Evolutionary conservation across 306 rosid species (phyloP), one percentile per base, ranked within the genome.

Genomic region (Erythrophleum fordii): DNA sequence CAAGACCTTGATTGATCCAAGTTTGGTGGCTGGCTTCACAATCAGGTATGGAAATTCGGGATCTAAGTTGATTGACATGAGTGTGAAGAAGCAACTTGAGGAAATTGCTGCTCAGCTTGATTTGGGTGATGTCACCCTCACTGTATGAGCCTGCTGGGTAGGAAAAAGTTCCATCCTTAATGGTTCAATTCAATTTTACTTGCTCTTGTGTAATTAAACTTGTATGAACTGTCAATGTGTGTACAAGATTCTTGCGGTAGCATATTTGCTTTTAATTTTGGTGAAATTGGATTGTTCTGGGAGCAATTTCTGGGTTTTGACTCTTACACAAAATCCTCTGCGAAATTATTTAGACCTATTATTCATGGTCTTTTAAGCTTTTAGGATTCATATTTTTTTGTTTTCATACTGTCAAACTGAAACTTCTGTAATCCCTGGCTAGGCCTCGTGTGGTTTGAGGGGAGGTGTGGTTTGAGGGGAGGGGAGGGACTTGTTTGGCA

Each of bases 91-190:
- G 81, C 97, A 95, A 80, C 87, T 95, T 0, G 96, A 93, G 79
- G 99, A 95, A n/a, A 93, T 95, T 62, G 97, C 97, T 82, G 86
- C 90, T 65, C 93, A 95, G 87, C 84, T 95, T 61, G 97, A 93
- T 58, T 77, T 93, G 83, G 91, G 92, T 41, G 97, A 91, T 52
- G 83, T 95, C 72, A 37, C 74, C 58, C 89, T 95, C 42, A 31
- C 80, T 22, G 85, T 68, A 71, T 92, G 82, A n/a, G 4, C 18
- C 17, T 56, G 10, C 64, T 56, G 23, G 64, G 64, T 56, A n/a
- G 64, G 64, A 23, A 56, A 23, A 56, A 56, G 34, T 56, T 56
- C 62, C 62, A 56, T 56, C 62, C 6, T 56, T 12, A 20, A 0
- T 22, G 2, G 29, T 20, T 55, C 23, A 0, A 62, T 62, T 62